These are phyloP conservation scores for Aspergillus eucalypticola DNA, from an alignment of 2,329 filamentous ascomycete species.

Conservation along the genomic window DNA sequence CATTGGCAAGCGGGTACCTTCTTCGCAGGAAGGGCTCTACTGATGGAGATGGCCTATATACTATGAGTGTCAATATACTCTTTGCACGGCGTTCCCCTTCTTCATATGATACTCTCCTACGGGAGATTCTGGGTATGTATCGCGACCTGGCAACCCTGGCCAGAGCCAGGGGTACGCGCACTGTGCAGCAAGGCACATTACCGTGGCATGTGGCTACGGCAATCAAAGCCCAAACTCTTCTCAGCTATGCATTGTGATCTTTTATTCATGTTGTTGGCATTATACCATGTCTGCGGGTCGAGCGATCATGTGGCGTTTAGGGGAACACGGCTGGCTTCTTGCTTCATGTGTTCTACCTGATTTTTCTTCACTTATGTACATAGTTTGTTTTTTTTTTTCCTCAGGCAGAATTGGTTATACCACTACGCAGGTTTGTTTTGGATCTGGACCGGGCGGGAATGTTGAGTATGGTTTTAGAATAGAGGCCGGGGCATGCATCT, in stretches of 20 bases:
- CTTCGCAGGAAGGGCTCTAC: conserved; percentile 46
- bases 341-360: background rate
- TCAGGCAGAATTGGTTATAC: conserved; percentile 16
- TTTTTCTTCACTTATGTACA: conserved; percentile 15
- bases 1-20: conserved; percentile 49
- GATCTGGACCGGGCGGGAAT: background rate
- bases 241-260: conserved; percentile 43
- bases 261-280: conserved; percentile 7
- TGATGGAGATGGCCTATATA: conserved; percentile 44
- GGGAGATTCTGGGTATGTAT: conserved; percentile 47
- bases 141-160: conserved; percentile 47
- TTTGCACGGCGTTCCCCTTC: conserved; percentile 33
- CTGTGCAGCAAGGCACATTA: conserved; percentile 43
- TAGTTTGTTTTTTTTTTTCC: conserved; percentile 13
- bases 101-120: conserved; percentile 40
- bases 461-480: background rate
- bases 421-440: conserved; percentile 6
- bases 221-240: conserved; percentile 43
- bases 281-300: conserved; percentile 8
- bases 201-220: conserved; percentile 53
- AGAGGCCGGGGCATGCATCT: background rate
- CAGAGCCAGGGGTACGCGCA: conserved; percentile 44
- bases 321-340: background rate
- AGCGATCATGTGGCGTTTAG: conserved; percentile 16
- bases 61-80: conserved; percentile 46